These are phyloP conservation scores for Claviceps sp. DNA, from an alignment of 2,329 filamentous ascomycete genomes.

Conservation along the genomic window DNA sequence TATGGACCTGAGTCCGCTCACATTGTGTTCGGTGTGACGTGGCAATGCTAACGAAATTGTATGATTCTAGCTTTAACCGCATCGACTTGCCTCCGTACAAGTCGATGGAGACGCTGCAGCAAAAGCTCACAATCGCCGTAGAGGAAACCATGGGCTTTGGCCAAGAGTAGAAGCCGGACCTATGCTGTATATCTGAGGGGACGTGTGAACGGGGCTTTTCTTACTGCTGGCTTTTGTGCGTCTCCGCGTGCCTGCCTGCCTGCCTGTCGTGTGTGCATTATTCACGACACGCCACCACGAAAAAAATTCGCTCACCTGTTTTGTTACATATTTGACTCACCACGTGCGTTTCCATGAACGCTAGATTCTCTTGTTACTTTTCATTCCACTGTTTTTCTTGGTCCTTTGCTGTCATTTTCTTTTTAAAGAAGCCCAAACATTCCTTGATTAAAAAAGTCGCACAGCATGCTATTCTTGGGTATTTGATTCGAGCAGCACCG, in stretches of 20 bases:
- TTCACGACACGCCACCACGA: too few relatives aligned
- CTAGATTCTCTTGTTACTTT: too few relatives aligned
- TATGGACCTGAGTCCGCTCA: too few relatives aligned
- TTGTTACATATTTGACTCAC: too few relatives aligned
- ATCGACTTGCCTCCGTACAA: constrained; percentile 93
- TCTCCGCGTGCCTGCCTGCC: too few relatives aligned
- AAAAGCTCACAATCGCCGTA: constrained; percentile 90
- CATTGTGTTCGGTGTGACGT: not conserved
- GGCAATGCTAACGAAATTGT: constrained; percentile 8
- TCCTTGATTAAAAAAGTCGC: not conserved
- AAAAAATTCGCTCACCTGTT: too few relatives aligned
- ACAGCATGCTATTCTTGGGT: constrained; percentile 2
- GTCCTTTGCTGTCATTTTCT: not conserved
- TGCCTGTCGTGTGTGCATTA: too few relatives aligned
- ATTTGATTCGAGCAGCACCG: not conserved
- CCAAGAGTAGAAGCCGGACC: constrained; percentile 58
- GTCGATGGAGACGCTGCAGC: constrained; percentile 66
- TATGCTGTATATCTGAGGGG: not conserved
- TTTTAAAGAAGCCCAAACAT: not conserved
- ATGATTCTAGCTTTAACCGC: constrained; percentile 68
- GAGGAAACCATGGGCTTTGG: constrained; percentile 99
- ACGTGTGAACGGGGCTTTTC: not conserved
- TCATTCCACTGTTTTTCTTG: too few relatives aligned
- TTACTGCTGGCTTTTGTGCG: too few relatives aligned
- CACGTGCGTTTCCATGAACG: too few relatives aligned